Evolutionary conservation across 805 yeast genomes (phyloP).

Genomic region (Schwanniomyces sp.): DNA sequence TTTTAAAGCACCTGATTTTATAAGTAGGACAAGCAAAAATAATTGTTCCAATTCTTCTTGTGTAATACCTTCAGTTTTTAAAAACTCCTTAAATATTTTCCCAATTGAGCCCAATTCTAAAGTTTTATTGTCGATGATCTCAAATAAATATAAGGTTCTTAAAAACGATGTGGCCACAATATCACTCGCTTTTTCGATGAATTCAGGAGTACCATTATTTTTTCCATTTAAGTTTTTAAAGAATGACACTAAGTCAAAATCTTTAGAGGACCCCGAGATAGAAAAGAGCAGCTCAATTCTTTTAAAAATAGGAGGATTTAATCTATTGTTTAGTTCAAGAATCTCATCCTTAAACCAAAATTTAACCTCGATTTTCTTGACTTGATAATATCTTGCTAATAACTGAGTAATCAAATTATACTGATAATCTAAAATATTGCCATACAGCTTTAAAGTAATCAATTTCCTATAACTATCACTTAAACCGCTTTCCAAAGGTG

Average conservation of each 20-base stretch:
- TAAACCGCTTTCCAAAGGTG: conserved; percentile 65
- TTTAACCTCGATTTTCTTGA: conserved; percentile 55
- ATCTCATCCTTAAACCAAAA: conserved; percentile 54
- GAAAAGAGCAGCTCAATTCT: conserved; percentile 25
- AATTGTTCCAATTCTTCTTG: conserved; percentile 37
- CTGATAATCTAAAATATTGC: conserved; percentile 57
- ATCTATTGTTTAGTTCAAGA: conserved; percentile 49
- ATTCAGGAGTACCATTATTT: conserved; percentile 16
- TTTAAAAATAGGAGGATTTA: conserved; percentile 52
- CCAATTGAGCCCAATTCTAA: conserved; percentile 55
- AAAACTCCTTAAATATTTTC: conserved; percentile 38
- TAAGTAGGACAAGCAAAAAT: conserved; percentile 47
- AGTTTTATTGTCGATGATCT: conserved; percentile 43
- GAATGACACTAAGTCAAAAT: conserved; percentile 25
- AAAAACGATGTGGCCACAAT: conserved; percentile 54
- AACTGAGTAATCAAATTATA: conserved; percentile 68
- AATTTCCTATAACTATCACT: conserved; percentile 59
- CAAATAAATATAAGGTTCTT: conserved; percentile 54
- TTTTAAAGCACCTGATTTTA: conserved; percentile 36
- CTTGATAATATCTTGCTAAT: conserved; percentile 83
- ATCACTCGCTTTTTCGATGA: conserved; percentile 48
- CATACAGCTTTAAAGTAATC: conserved; percentile 43
- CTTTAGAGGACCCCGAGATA: conserved; percentile 10
- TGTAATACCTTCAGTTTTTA: conserved; percentile 12
- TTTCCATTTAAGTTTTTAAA: conserved; percentile 17